Evolutionary conservation across 306 rosid species (phyloP).

Genomic region (Carpinus fangiana): DNA sequence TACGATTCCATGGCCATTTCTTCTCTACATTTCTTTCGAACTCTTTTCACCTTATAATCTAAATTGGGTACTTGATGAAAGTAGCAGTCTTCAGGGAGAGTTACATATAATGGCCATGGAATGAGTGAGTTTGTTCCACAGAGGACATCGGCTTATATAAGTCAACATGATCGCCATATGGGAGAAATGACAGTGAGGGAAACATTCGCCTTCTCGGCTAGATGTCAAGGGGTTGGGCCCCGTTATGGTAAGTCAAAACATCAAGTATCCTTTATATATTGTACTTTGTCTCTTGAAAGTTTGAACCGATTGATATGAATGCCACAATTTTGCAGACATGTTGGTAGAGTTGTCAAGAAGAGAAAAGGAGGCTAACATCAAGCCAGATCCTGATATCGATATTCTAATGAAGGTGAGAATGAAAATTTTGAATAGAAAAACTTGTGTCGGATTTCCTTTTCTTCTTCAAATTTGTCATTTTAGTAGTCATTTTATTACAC

Average conservation of each 20-base stretch:
- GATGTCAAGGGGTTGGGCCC: constrained; percentile 91
- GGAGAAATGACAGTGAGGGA: constrained; percentile 94
- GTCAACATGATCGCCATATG: constrained; percentile 81
- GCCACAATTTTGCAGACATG: constrained; percentile 54
- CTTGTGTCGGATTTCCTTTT: neutral
- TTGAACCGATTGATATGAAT: constrained; percentile 2
- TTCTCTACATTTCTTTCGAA: too few relatives aligned
- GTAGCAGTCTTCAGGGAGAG: constrained; percentile 65
- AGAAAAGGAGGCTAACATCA: constrained; percentile 74
- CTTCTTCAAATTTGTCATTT: neutral
- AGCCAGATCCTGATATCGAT: constrained; percentile 88
- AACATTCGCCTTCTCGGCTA: constrained; percentile 84
- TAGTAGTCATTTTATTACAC: too few relatives aligned
- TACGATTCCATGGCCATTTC: neutral
- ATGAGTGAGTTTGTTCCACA: constrained; percentile 82
- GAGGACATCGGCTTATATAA: constrained; percentile 78
- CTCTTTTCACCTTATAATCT: neutral
- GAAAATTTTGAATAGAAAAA: neutral
- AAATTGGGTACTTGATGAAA: neutral
- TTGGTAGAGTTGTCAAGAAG: constrained; percentile 72
- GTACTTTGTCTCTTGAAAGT: too few relatives aligned
- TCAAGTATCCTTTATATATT: neutral
- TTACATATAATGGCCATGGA: constrained; percentile 74
- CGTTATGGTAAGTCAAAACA: constrained; percentile 38
- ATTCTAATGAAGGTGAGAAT: constrained; percentile 73